A percentile compares a stretch with the other conserved stretches of the same genome.
phyloP scores from a whole-genome alignment of 768 basidiomycete genomes.

The Phanerochaete sordida region DNA sequence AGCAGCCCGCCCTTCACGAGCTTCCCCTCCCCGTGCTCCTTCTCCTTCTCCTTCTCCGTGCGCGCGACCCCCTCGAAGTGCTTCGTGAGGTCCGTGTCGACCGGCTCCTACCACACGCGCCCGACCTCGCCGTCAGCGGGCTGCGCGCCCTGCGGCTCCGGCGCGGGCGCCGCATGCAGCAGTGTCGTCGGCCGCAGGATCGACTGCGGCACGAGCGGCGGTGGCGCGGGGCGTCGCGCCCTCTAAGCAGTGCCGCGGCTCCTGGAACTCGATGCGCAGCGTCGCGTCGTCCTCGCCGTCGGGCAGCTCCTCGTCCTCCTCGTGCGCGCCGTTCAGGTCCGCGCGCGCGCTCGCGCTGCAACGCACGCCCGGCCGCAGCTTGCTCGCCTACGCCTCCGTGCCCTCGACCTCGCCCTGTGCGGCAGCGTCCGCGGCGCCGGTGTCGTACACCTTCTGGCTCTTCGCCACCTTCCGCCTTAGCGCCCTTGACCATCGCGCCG shows the following conservation, averaged over 20 bases:
- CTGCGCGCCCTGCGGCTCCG: neutral
- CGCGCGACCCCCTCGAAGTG: neutral
- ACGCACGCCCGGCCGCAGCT: neutral
- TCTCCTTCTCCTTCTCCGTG: neutral
- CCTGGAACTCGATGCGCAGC: slow-evolving; percentile 2
- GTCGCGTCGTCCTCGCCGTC: neutral
- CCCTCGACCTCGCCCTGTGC: neutral
- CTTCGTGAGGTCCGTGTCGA: neutral
- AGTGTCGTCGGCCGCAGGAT: neutral
- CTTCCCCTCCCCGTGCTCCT: neutral
- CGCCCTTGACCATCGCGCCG: slow-evolving; percentile 23
- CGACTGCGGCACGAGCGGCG: neutral
- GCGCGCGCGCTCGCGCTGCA: neutral
- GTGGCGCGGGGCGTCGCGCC: neutral
- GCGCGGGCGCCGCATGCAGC: neutral
- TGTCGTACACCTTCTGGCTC: slow-evolving; percentile 10
- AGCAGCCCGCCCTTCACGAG: neutral
- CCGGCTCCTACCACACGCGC: slow-evolving; percentile 6
- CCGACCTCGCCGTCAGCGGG: neutral
- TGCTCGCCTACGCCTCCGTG: neutral
- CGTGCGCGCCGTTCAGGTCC: neutral
- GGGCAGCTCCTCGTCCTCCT: neutral
- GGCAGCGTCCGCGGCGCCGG: neutral
- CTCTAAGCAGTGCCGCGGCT: slow-evolving; percentile 11
- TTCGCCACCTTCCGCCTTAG: slow-evolving; percentile 22